Evolutionary conservation across 208 protist genomes (phyloP).

Genomic region (Leishmania gerbilli): DNA sequence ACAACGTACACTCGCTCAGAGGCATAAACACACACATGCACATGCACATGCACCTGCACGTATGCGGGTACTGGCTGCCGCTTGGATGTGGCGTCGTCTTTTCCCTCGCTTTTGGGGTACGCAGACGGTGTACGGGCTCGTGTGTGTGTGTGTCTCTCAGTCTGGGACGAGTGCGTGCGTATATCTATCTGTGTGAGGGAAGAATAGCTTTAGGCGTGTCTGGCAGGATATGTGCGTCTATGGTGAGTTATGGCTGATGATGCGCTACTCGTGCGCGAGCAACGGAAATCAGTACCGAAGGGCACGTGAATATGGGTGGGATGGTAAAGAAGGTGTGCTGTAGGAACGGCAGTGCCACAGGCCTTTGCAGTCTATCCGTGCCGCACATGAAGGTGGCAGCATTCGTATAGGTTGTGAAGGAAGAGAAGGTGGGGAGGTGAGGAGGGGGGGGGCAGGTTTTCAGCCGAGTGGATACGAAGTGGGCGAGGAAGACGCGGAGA

Average conservation of each 20-base stretch:
- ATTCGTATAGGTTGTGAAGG: not conserved
- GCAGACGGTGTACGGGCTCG: not conserved
- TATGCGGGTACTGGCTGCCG: too few species aligned
- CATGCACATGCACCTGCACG: too few species aligned
- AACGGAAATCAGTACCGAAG: not conserved
- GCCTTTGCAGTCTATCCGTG: not conserved
- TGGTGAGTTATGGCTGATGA: not conserved
- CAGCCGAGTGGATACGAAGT: not conserved
- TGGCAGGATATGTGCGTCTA: constrained; percentile 4
- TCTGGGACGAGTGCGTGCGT: not conserved
- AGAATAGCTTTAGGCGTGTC: not conserved
- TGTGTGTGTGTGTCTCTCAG: not conserved
- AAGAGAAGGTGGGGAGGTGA: not conserved
- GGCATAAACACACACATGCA: not conserved
- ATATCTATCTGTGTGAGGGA: not conserved
- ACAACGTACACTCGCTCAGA: not conserved
- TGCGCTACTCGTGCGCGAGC: not conserved
- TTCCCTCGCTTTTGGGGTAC: not conserved
- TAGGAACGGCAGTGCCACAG: not conserved
- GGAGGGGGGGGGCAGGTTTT: not conserved
- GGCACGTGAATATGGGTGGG: not conserved
- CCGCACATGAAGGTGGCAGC: not conserved
- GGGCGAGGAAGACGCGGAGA: not conserved
- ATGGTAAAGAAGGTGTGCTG: not conserved
- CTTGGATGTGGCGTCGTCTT: not conserved